phyloP scores from a whole-genome alignment of 2,329 filamentous ascomycete species.

The Trichoderma sp. region DNA sequence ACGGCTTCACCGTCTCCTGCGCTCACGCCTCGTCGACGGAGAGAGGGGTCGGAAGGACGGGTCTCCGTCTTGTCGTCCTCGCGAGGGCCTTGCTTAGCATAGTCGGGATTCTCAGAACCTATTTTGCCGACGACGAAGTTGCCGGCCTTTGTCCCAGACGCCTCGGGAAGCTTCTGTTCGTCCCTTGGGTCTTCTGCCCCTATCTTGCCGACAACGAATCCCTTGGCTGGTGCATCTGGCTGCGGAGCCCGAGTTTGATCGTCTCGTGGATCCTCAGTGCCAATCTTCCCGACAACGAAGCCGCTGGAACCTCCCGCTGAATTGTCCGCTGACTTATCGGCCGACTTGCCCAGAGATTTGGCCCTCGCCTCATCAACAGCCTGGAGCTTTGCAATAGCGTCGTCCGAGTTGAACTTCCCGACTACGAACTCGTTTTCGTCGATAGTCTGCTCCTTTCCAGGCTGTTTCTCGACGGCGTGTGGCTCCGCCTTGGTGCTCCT shows the following conservation, averaged over 20 bases:
- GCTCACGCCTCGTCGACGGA: conserved; percentile 15
- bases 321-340: background rate
- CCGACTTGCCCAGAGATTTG: background rate
- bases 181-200: background rate
- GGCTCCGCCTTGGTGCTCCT: background rate
- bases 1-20: background rate
- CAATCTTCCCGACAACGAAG: conserved; percentile 18
- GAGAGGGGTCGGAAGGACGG: conserved; percentile 6
- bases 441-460: background rate
- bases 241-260: background rate
- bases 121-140: background rate
- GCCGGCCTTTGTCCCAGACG: background rate
- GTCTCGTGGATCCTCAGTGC: conserved; percentile 3
- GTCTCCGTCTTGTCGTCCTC: conserved; percentile 20
- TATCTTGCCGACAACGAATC: conserved; percentile 21
- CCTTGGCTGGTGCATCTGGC: background rate
- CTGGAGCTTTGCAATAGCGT: conserved; percentile 6
- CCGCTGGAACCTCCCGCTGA: background rate
- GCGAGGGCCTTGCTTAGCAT: conserved; percentile 14
- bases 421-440: conserved; percentile 26
- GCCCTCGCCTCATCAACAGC: conserved; percentile 9
- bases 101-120: background rate
- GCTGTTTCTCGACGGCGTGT: background rate
- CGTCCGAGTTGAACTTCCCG: conserved; percentile 8
- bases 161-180: background rate